These are phyloP conservation scores for Chaetothyriales sp. DNA, from an alignment of 2,329 filamentous ascomycete species.

Conservation along the genomic window DNA sequence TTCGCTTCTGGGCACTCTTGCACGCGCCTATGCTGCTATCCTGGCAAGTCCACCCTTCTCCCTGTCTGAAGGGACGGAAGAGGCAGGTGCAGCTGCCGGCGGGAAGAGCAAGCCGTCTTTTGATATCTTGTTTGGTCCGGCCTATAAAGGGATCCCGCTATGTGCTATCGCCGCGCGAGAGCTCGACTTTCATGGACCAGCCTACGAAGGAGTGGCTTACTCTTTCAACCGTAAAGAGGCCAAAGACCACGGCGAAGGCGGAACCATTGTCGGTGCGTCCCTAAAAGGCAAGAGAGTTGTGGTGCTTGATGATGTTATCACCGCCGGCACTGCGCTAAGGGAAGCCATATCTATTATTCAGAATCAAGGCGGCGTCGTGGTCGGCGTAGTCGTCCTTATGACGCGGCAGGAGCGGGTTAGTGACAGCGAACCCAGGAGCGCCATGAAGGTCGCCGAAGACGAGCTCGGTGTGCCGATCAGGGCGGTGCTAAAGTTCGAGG, in stretches of 20 bases:
- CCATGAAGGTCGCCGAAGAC: slow-evolving; percentile 71
- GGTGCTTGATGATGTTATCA: slow-evolving; percentile 94
- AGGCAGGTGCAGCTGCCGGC: slow-evolving; percentile 11
- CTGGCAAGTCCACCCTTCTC: slow-evolving; percentile 35
- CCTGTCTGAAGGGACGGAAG: slow-evolving; percentile 21
- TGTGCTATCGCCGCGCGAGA: slow-evolving; percentile 63
- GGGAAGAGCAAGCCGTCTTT: slow-evolving; percentile 38
- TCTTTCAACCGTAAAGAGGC: slow-evolving; percentile 92
- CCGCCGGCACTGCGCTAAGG: slow-evolving; percentile 82
- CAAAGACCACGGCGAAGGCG: slow-evolving; percentile 91
- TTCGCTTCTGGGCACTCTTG: slow-evolving; percentile 61
- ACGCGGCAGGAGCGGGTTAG: slow-evolving; percentile 54
- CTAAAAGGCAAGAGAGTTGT: slow-evolving; percentile 75
- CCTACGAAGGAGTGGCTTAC: slow-evolving; percentile 48
- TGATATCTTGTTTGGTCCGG: slow-evolving; percentile 77
- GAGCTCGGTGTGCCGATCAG: slow-evolving; percentile 75
- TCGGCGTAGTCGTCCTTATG: slow-evolving; percentile 76
- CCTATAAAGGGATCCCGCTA: slow-evolving; percentile 96
- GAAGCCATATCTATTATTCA: slow-evolving; percentile 85
- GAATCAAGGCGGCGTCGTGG: slow-evolving; percentile 69
- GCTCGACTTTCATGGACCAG: slow-evolving; percentile 54
- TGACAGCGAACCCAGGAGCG: slow-evolving; percentile 59
- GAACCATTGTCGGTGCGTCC: slow-evolving; percentile 76
- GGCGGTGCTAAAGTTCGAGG: slow-evolving; percentile 69
- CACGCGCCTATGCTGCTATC: slow-evolving; percentile 62